Evolutionary conservation across 805 yeast species (phyloP), one percentile per base, ranked within the genome.

Genomic region (Teunomyces panamensis): DNA sequence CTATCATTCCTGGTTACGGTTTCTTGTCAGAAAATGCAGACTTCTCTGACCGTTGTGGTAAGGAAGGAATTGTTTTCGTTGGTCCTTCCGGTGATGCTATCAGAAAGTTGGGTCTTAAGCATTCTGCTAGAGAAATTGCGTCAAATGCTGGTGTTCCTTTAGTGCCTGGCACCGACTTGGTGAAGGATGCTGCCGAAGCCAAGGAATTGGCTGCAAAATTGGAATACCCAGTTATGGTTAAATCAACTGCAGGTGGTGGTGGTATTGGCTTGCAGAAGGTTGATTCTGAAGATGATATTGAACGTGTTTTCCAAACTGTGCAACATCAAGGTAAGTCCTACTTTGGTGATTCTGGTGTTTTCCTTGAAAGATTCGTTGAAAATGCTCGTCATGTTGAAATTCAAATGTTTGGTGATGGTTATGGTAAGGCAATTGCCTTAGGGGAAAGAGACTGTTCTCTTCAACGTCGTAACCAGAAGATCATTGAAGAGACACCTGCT

Each of bases 231-330:
- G 81, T 92, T 30, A 92, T 92, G 98, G 88, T 94, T 44, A 92
- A 92, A 69, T 87, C 96, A 24, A 94, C 99, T 51, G 98, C 98
- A 24, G 99, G 99, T 64, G 99, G 99, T 62, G 99, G 99, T 68
- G 99, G 99, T 70, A 92, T 92, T 61, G 99, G 99, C 54, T 74
- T 92, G 57, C 97, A 92, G 67, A 87, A 90, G 63, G 97, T 91
- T 49, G 96, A 91, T 60, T 77, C 83, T 30, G 87, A 80, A 56
- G 82, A 66, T 14, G 97, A 94, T 50, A 83, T 94, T 53, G 88
- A 83, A 69, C 73, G 86, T 52, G 95, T 91, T 10, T 92, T 89
- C 68, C 87, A 81, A 59, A 85, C 96, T 8, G 98, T 94, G 39
- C 85, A 89, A 63, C 97, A 90, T 69, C 97, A 90, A 69, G 99